Evolutionary conservation across 2,329 filamentous ascomycete species (phyloP), one percentile per base, ranked within the genome.

Genomic region (Colletotrichum sidae): DNA sequence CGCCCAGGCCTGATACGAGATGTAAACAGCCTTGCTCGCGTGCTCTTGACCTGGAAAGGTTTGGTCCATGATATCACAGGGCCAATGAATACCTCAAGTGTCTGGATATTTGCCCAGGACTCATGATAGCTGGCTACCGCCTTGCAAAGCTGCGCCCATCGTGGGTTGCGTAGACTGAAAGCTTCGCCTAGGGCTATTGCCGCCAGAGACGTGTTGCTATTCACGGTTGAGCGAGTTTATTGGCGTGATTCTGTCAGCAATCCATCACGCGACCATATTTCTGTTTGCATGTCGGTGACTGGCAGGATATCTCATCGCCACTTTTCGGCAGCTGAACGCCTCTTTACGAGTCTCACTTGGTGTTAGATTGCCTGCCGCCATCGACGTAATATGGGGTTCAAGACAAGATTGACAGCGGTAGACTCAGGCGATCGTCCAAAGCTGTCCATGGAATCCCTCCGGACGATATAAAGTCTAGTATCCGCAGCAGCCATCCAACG

Each of bases 251-350:
- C 5, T 37, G 25, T 9, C 12, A 17, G 2, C 13, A 3, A n/a
- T 2, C 8, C 8, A 34, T 64, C 60, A 64, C 60, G 15, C 49
- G 60, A 64, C 15, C 55, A 10, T 37, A 35, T 54, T 8, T 50
- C 55, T 34, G 50, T 50, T 64, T 59, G 41, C 37, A 45, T 53
- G 35, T 38, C 49, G 10, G 50, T 10, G 12, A 12, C 35, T 33
- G 44, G 41, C 38, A 33, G 15, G 47, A 33, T 37, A 47, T 50
- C 37, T 49, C 60, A 64, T 44, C 47, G 60, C 60, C 60, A 52
- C 57, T 33, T 17, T 35, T 46, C 45, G 45, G 51, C 51, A 62
- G 62, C 62, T 65, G 58, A 38, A 42, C 17, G 15, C 44, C 38
- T 38, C 46, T 52, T 33, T 25, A 46, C 12, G 34, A 51, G 45